These are phyloP conservation scores for Diaporthe citrichinensis DNA, from an alignment of 2,329 filamentous ascomycete species.

Conservation along the genomic window DNA sequence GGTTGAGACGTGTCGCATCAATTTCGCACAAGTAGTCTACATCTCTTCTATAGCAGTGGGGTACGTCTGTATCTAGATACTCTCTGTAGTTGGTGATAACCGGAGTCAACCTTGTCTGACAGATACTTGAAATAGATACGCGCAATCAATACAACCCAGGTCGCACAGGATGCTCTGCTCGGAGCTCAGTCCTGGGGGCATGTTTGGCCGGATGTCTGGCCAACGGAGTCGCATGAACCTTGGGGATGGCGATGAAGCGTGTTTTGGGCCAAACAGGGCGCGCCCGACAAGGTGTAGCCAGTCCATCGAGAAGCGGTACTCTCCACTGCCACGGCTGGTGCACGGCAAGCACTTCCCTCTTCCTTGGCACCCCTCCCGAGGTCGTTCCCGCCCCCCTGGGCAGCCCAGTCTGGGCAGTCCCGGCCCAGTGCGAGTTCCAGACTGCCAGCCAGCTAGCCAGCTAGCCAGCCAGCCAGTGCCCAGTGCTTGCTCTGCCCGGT, in stretches of 20 bases:
- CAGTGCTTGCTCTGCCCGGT: not conserved
- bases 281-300: not conserved
- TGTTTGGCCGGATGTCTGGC: conserved; percentile 26
- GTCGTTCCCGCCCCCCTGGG: conserved; percentile 14
- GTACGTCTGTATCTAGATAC: not conserved
- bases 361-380: conserved; percentile 30
- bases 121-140: not conserved
- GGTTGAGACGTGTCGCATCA: not conserved
- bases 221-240: conserved; percentile 31
- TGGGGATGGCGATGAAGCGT: conserved; percentile 27
- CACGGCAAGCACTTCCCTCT: conserved; percentile 19
- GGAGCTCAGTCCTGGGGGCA: conserved; percentile 1
- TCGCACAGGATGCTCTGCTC: not conserved
- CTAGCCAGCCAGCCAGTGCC: not conserved
- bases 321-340: conserved; percentile 3
- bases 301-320: not conserved
- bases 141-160: not conserved
- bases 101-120: not conserved
- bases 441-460: not conserved
- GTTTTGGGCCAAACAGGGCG: conserved; percentile 20
- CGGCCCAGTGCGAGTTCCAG: conserved; percentile 14
- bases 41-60: not conserved
- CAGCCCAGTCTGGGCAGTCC: not conserved
- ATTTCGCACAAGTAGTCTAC: not conserved
- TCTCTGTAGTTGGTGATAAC: not conserved